A percentile compares a stretch with the other conserved stretches of the same genome.
These are phyloP conservation scores for Daldinia concentrica DNA, from an alignment of 495 filamentous ascomycete genomes.

Conservation along the genomic window DNA sequence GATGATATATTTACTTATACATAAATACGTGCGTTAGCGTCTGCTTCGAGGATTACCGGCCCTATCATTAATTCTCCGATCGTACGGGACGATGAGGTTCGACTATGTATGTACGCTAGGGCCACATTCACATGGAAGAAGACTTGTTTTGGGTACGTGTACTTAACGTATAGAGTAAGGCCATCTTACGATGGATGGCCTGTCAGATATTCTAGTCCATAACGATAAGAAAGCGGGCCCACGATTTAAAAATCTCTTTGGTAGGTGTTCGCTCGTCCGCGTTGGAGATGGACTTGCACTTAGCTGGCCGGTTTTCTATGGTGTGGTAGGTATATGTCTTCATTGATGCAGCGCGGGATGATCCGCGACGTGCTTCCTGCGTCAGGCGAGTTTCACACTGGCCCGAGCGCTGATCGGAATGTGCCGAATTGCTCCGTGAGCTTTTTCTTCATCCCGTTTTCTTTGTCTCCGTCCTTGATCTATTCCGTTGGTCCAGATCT, in stretches of 20 bases:
- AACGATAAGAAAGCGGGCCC: neutral
- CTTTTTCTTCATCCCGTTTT: neutral
- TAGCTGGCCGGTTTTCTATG: neutral
- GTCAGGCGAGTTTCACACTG: constrained; percentile 43
- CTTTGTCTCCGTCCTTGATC: neutral
- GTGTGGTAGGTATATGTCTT: constrained; percentile 5
- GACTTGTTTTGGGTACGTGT: neutral
- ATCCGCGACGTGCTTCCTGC: constrained; percentile 38
- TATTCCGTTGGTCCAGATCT: neutral
- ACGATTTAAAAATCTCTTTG: neutral
- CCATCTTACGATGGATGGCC: neutral
- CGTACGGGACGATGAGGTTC: constrained; percentile 1
- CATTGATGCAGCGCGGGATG: constrained; percentile 26
- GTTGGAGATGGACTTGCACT: neutral
- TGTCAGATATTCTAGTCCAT: neutral
- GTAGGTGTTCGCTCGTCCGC: neutral
- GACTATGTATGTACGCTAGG: neutral
- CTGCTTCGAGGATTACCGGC: neutral
- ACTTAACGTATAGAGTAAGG: neutral
- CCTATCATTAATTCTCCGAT: constrained; percentile 26
- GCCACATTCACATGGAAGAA: neutral
- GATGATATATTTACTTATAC: neutral
- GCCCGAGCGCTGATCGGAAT: constrained; percentile 29
- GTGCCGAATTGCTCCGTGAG: constrained; percentile 7
- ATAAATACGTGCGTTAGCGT: neutral